Evolutionary conservation across 768 basidiomycete species (phyloP), one percentile per base, ranked within the genome.

Genomic region (Russula foetens): DNA sequence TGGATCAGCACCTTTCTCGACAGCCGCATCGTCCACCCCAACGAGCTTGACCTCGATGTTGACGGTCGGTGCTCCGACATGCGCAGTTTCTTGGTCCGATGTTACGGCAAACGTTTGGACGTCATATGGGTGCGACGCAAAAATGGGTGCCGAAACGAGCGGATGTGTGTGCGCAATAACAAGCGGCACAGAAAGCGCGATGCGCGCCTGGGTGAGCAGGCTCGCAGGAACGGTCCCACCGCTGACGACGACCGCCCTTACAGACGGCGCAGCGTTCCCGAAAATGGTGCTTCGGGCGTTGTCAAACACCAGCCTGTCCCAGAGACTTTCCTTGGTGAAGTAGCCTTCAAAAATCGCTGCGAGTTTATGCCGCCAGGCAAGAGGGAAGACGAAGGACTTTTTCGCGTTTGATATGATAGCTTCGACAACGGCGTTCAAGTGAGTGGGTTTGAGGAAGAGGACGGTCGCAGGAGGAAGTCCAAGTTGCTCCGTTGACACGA

Each of bases 31-130:
- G 45, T 85, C 76, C 11, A 90, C 81, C 0, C 79, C 84, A 0
- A 79, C 69, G n/a, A 98, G 77, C 69, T 92, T 88, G 6, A 81
- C 84, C 71, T 97, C 95, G 0, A 93, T 76, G 67, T 95, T 95
- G 56, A 85, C 77, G n/a, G 84, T 81, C 2, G 95, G 94, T 3
- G 92, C 85, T 4, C 93, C 94, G 14, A 82, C 81, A 60, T 82
- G 81, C 15, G 78, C 75, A 9, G 70, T 60, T 66, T 79, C 79
- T 4, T 79, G 77, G 31, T 72, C 66, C 1, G 70, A 56, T 0
- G 69, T 68, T 1, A 68, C 56, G 2, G 62, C 57, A 31, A 92
- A 83, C 12, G 84, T 79, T 72, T 97, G 94, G 26, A 97, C 71
- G 70, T 98, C 94, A 56, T 91, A 81, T 8, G 89, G 84, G 68